phyloP scores from a whole-genome alignment of 106 monocot species.

The Alisma plantagoaquatica region DNA sequence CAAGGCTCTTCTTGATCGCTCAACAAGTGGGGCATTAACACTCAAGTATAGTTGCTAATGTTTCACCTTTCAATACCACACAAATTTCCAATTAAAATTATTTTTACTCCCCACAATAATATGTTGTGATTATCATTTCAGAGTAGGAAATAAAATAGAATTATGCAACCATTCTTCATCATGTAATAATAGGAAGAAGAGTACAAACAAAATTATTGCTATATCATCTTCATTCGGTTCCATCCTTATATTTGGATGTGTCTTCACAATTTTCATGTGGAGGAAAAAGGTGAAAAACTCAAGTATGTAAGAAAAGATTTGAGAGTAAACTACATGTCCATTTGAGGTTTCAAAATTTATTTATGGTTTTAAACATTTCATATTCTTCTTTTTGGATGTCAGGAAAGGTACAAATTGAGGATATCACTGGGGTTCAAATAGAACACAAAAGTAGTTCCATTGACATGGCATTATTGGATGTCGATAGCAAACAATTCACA shows the following conservation, averaged over 20 bases:
- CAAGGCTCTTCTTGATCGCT: not conserved
- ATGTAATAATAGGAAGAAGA: conserved; percentile 2
- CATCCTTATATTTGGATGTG: not conserved
- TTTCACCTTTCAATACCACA: no score
- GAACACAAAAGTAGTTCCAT: no score
- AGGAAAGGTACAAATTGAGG: no score
- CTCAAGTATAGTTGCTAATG: no score
- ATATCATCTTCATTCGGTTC: not conserved
- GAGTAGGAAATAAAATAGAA: not conserved
- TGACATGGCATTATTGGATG: not conserved
- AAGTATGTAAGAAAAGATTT: no score
- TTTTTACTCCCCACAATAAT: no score
- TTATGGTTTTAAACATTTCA: no score
- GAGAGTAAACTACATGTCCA: no score
- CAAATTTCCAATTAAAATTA: not conserved
- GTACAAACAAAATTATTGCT: not conserved
- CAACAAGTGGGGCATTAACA: not conserved
- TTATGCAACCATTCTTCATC: not conserved
- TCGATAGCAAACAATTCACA: conserved; percentile 5
- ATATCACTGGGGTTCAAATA: no score
- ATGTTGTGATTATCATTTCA: no score
- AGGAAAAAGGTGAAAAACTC: not conserved
- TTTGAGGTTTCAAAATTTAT: no score
- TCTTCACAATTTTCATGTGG: not conserved
- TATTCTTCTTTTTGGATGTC: no score